Percentiles rank a stretch among this genome's conserved stretches.
Evolutionary conservation across 2,329 filamentous ascomycete genomes (phyloP).

Genomic region (Talaromyces pinophilus): DNA sequence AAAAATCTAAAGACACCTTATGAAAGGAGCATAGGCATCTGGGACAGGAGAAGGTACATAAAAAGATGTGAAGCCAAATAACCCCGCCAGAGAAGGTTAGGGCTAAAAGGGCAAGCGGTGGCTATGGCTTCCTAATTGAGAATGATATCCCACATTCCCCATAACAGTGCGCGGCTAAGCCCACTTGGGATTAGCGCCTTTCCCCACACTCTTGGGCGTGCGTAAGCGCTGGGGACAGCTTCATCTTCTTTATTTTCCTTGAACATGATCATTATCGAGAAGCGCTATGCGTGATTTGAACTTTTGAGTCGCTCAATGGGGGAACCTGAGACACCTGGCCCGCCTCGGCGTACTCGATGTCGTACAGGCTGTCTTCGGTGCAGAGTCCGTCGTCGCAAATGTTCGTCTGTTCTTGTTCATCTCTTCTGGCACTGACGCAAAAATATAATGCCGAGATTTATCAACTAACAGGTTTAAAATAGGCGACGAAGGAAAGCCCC

Average conservation of each 20-base stretch:
- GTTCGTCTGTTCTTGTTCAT: background rate
- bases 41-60: background rate
- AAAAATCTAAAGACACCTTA: background rate
- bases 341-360: background rate
- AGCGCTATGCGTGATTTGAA: background rate
- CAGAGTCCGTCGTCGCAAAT: conserved; percentile 50
- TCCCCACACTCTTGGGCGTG: background rate
- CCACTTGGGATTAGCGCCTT: background rate
- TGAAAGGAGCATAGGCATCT: background rate
- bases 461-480: background rate
- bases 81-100: background rate
- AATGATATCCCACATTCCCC: background rate
- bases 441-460: background rate
- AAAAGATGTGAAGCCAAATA: background rate
- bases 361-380: conserved; percentile 54
- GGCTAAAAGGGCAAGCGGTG: background rate
- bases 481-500: conserved; percentile 56
- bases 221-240: background rate
- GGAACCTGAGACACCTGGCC: background rate
- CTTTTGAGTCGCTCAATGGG: background rate
- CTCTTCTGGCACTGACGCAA: background rate
- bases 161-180: background rate
- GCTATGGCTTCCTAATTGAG: background rate
- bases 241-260: background rate
- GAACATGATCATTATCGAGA: background rate